A percentile compares a stretch with the other conserved stretches of the same genome.
Conservation (phyloP, 306 rosid genomes). For the Glycine soja region DNA sequence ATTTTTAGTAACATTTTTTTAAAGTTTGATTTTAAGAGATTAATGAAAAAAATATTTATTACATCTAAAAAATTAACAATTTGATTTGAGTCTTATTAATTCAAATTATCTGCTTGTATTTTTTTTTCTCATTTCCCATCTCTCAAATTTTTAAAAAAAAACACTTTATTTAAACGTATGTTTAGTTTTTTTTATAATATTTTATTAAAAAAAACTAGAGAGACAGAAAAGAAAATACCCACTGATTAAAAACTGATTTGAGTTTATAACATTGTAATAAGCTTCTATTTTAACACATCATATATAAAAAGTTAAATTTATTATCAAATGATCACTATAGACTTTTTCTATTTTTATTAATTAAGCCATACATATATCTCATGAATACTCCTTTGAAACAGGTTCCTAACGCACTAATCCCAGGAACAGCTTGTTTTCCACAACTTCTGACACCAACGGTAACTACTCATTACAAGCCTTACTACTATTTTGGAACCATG, state of each 20-base stretch:
- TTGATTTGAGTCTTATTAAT: neutral
- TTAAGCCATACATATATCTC: neutral
- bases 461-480: slow-evolving; percentile 11
- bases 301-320: neutral
- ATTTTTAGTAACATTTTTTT: too few species aligned
- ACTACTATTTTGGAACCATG: slow-evolving; percentile 52
- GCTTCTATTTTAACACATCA: neutral
- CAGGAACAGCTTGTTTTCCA: slow-evolving; percentile 72
- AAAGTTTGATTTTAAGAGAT: too few species aligned
- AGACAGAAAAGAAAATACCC: neutral
- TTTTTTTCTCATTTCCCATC: neutral
- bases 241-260: neutral
- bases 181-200: neutral
- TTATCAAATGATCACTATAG: neutral
- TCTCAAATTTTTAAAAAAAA: neutral
- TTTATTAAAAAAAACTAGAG: neutral
- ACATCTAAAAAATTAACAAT: neutral
- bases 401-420: slow-evolving; percentile 57
- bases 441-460: slow-evolving; percentile 55
- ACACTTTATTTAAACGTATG: neutral
- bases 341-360: neutral
- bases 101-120: neutral
- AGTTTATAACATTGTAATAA: neutral
- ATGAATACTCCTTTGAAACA: slow-evolving; percentile 30
- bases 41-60: neutral